Base-by-base conservation (phyloP, 1,284 basidiomycete genomes). In the Pterulicium gracile region DNA sequence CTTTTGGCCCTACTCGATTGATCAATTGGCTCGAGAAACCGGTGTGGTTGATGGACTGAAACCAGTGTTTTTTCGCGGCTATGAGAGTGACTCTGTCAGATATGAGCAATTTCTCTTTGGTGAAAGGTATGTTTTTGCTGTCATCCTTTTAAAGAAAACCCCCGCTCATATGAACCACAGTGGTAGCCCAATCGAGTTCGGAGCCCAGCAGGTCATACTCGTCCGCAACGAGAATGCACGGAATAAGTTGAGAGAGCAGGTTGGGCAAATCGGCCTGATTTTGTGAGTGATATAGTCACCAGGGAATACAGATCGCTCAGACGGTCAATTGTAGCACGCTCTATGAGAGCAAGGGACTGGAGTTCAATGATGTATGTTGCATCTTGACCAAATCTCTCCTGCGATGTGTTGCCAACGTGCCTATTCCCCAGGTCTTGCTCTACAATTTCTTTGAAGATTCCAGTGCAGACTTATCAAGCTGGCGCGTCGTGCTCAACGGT, bases 321-420 rank as follows among this genome's bases (percentile, higher is more conserved):
- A 44, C 24, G 22, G 36, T 3, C 21, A 20, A 1, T 35, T 35
- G 4, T 46, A 84, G 82, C 65, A 86, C 83, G 0, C 57, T 85
- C 0, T 82, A 81, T 50, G 79, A 87, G 44, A 78, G 75, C 66
- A 87, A 87, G 57, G 83, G 84, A 1, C 62, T 85, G 0, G 83
- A 85, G 55, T 85, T 85, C 54, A 72, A 84, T 52, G 81, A 85
- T 48, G 80, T 81, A n/a, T n/a, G n/a, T n/a, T n/a, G n/a, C n/a
- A n/a, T n/a, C n/a, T n/a, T n/a, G 50, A 47, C 69, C 55, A 3
- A 32, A 13, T 10, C 5, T 19, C 15, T 34, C 17, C 18, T 46
- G 4, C 12, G 24, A 24, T 7, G 14, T 27, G 18, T 43, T 4
- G 7, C 14, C 3, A 14, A 20, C 17, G 44, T 45, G 42, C 41